Percentiles rank a stretch among this genome's conserved stretches.
Conservation (phyloP, 1,139 yeast genomes). For the Diutina rugosa region DNA sequence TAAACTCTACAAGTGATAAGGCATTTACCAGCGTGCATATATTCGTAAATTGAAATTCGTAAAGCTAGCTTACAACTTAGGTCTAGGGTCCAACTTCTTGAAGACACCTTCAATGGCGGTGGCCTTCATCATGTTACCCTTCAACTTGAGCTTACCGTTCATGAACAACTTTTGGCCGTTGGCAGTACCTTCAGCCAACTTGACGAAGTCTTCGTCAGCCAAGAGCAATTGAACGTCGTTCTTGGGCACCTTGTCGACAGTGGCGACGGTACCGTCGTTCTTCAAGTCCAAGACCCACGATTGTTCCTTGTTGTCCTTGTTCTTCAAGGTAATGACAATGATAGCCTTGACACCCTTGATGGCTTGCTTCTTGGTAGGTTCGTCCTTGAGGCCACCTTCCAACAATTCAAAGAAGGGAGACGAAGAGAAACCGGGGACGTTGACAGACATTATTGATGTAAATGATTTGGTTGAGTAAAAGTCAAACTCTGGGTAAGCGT, state of each 20-base stretch:
- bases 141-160: slow-evolving; percentile 74
- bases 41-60: not conserved
- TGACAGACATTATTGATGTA: slow-evolving; percentile 17
- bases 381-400: slow-evolving; percentile 27
- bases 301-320: slow-evolving; percentile 50
- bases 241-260: slow-evolving; percentile 34
- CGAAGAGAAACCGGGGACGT: slow-evolving; percentile 37
- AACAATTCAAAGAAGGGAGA: slow-evolving; percentile 32
- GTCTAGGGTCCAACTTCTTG: slow-evolving; percentile 49
- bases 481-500: slow-evolving; percentile 14
- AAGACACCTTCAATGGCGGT: slow-evolving; percentile 63
- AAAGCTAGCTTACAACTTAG: slow-evolving; percentile 15
- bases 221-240: slow-evolving; percentile 58
- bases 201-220: slow-evolving; percentile 53
- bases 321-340: slow-evolving; percentile 57
- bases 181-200: slow-evolving; percentile 64
- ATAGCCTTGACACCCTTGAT: slow-evolving; percentile 44
- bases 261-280: slow-evolving; percentile 41
- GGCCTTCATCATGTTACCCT: slow-evolving; percentile 87
- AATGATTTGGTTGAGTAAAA: slow-evolving; percentile 7
- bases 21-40: not conserved
- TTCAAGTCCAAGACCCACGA: slow-evolving; percentile 67
- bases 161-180: slow-evolving; percentile 77
- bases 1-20: not conserved
- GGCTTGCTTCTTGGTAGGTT: slow-evolving; percentile 27